Percentiles rank a stretch among this genome's conserved stretches.
phyloP scores from a whole-genome alignment of 1,139 yeast species.

The Debaryomyces robertsiae region DNA sequence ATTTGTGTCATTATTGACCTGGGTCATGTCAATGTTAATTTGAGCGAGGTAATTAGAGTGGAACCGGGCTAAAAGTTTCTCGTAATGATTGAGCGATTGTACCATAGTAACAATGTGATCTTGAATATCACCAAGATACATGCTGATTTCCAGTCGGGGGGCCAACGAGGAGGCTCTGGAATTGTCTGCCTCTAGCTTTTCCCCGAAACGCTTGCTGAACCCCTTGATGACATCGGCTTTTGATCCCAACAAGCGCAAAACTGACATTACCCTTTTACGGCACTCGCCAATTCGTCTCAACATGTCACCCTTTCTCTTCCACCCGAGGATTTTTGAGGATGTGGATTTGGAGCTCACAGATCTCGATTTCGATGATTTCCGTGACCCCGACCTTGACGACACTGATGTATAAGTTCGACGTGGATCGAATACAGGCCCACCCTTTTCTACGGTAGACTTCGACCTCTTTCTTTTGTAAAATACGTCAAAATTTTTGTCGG shows the following conservation, averaged over 20 bases:
- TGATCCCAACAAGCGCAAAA: slow-evolving; percentile 78
- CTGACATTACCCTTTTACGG: slow-evolving; percentile 90
- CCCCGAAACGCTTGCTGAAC: slow-evolving; percentile 87
- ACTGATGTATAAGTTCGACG: slow-evolving; percentile 3
- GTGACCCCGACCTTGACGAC: slow-evolving; percentile 21
- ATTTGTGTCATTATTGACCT: slow-evolving; percentile 95
- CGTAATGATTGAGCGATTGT: slow-evolving; percentile 90
- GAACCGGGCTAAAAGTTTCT: slow-evolving; percentile 85
- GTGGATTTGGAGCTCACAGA: slow-evolving; percentile 34
- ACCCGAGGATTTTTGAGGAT: slow-evolving; percentile 62
- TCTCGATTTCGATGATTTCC: slow-evolving; percentile 14
- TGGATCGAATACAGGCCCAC: slow-evolving; percentile 12
- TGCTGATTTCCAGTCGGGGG: slow-evolving; percentile 65
- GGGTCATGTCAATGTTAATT: slow-evolving; percentile 94
- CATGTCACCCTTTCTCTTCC: slow-evolving; percentile 95
- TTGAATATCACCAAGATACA: slow-evolving; percentile 83
- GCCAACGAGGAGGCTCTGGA: slow-evolving; percentile 27
- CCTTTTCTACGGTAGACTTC: slow-evolving; percentile 42
- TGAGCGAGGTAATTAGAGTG: slow-evolving; percentile 96
- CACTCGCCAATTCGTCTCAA: slow-evolving; percentile 92
- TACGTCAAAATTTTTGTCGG: slow-evolving; percentile 18
- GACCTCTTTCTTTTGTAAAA: slow-evolving; percentile 43
- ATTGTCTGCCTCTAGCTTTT: slow-evolving; percentile 32
- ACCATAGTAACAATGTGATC: slow-evolving; percentile 96
- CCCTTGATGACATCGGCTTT: slow-evolving; percentile 97